Evolutionary conservation across 176 grass and related monocot genomes (phyloP).

Genomic region (Melocanna baccifera): DNA sequence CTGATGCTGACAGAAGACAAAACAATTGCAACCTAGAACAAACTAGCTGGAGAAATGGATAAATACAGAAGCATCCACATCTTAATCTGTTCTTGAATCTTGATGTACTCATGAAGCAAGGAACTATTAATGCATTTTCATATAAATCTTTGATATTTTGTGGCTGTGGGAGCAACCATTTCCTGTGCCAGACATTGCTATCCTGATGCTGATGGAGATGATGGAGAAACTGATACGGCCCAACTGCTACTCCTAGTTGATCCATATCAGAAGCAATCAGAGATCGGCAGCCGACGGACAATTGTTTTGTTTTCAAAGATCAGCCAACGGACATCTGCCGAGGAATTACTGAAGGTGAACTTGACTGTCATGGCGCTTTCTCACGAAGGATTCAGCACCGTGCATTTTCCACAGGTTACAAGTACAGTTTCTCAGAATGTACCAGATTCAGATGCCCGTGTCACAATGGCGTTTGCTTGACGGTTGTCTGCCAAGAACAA

Average conservation of each 20-base stretch:
- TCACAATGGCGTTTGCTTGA: neutral
- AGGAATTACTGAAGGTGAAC: slow-evolving; percentile 1
- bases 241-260: too few relatives aligned
- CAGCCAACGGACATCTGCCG: neutral
- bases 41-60: neutral
- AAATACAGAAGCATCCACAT: neutral
- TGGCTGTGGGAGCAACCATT: neutral
- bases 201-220: neutral
- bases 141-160: neutral
- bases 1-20: neutral
- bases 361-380: neutral
- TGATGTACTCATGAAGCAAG: neutral
- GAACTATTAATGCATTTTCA: neutral
- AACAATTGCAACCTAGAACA: neutral
- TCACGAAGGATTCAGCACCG: neutral
- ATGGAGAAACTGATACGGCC: neutral
- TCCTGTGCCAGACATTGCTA: neutral
- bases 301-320: too few relatives aligned
- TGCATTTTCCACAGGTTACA: neutral
- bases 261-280: neutral
- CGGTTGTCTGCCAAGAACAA: neutral
- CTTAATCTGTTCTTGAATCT: neutral
- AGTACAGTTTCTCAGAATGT: neutral
- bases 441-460: slow-evolving; percentile 19
- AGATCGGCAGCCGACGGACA: neutral